phyloP scores from a whole-genome alignment of 768 basidiomycete genomes.

The Rhodotorula toruloides region DNA sequence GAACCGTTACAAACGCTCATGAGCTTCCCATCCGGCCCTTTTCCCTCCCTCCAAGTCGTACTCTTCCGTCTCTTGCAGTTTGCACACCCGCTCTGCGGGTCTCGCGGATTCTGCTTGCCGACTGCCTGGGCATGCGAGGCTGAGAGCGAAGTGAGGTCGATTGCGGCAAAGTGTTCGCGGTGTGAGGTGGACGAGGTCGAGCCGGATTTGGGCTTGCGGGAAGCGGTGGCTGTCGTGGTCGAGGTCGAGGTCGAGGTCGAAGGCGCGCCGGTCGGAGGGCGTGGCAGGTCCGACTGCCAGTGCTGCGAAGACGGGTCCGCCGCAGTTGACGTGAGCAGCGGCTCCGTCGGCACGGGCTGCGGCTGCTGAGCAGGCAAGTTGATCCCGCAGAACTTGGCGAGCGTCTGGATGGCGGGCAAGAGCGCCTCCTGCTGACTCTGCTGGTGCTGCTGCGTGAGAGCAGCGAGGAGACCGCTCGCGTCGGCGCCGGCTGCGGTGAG shows the following conservation, averaged over 20 bases:
- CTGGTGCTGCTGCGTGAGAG: not conserved
- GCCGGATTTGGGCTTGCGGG: conserved; percentile 2
- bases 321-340: not conserved
- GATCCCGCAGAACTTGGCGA: conserved; percentile 30
- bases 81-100: conserved; percentile 16
- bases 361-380: not conserved
- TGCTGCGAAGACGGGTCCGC: conserved; percentile 2
- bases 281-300: not conserved
- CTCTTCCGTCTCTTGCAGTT: conserved; percentile 39
- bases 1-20: conserved; percentile 32
- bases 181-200: too few species aligned
- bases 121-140: conserved; percentile 2
- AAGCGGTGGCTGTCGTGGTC: too few species aligned
- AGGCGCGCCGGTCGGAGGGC: not conserved
- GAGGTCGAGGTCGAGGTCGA: not conserved
- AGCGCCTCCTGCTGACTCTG: not conserved
- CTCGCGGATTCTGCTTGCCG: conserved; percentile 31
- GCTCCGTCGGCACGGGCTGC: not conserved
- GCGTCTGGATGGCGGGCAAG: conserved; percentile 17
- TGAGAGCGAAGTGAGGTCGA: conserved; percentile 6
- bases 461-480: too few species aligned
- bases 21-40: not conserved
- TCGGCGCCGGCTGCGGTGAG: not conserved
- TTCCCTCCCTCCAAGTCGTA: conserved; percentile 25
- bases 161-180: conserved; percentile 22